Evolutionary conservation across 2,329 filamentous ascomycete species (phyloP).

Genomic region (Ascomycota sp.): DNA sequence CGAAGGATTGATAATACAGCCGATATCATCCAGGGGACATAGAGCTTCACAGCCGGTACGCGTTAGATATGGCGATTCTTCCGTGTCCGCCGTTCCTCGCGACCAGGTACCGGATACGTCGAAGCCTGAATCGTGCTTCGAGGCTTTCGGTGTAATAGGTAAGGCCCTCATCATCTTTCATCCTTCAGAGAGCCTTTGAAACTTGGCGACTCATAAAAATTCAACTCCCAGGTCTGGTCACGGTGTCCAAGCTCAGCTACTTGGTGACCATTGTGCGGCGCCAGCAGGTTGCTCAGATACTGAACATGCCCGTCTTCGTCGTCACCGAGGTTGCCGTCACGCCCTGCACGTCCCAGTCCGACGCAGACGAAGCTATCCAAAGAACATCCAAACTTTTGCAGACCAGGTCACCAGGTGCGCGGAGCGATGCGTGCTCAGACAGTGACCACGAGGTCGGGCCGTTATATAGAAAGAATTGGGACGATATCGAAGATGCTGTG

Average conservation of each 20-base stretch:
- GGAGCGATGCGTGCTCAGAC: conserved; percentile 20
- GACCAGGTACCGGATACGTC: conserved; percentile 23
- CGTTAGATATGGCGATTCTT: conserved; percentile 45
- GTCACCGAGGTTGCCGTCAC: conserved; percentile 82
- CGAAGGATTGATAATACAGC: conserved; percentile 65
- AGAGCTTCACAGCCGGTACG: conserved; percentile 33
- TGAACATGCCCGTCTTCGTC: conserved; percentile 62
- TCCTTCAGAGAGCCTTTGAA: not conserved
- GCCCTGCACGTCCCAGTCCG: conserved; percentile 52
- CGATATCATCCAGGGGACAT: conserved; percentile 37
- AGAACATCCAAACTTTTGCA: conserved; percentile 28
- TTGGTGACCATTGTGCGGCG: conserved; percentile 70
- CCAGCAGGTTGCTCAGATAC: conserved; percentile 71
- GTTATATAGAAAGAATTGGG: conserved; percentile 10
- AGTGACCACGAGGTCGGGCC: conserved; percentile 23
- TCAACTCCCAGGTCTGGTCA: conserved; percentile 46
- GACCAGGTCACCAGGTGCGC: conserved; percentile 16
- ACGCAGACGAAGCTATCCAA: conserved; percentile 50
- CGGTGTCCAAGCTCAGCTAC: conserved; percentile 59
- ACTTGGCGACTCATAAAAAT: not conserved
- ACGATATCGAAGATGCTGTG: conserved; percentile 22
- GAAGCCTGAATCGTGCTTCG: conserved; percentile 27
- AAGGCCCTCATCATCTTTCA: conserved; percentile 2
- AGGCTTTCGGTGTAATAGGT: conserved; percentile 39
- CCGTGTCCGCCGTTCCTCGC: conserved; percentile 20